Evolutionary conservation across 306 rosid genomes (phyloP).

Genomic region (Acacia crassicarpa): DNA sequence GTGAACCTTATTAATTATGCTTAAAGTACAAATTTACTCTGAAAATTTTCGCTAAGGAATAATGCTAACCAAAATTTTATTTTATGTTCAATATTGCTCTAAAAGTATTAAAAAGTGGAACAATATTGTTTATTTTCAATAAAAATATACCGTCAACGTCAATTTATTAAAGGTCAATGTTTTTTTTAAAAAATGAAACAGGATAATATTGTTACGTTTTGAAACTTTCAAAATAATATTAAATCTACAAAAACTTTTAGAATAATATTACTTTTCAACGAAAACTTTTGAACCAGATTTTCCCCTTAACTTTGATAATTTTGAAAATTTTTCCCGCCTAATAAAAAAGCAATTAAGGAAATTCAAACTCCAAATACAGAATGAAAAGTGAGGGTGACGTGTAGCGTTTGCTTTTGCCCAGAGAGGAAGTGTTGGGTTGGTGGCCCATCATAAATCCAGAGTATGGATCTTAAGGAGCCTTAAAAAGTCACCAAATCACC

Average conservation of each 20-base stretch:
- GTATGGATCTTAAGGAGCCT: not conserved
- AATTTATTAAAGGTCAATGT: too few species aligned
- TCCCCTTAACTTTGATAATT: too few species aligned
- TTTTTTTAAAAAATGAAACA: too few species aligned
- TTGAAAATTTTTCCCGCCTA: too few species aligned
- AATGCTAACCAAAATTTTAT: too few species aligned
- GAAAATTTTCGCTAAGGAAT: too few species aligned
- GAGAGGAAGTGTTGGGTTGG: not conserved
- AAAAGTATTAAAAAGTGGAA: too few species aligned
- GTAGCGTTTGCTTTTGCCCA: not conserved
- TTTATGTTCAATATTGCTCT: too few species aligned
- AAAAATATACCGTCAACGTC: too few species aligned
- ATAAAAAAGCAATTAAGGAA: not conserved
- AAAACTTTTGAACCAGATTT: rapidly evolving
- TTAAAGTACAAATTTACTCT: too few species aligned
- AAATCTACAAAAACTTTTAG: too few species aligned
- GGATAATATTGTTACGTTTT: rapidly evolving
- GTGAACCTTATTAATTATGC: too few species aligned
- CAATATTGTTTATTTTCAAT: rapidly evolving
- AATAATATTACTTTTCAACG: rapidly evolving
- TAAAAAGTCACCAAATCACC: not conserved
- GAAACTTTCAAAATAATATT: rapidly evolving
- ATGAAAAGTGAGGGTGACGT: not conserved
- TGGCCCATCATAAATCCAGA: not conserved
- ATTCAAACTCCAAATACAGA: not conserved